A percentile compares a stretch with the other conserved stretches of the same genome.
Conservation (phyloP, 2,329 filamentous ascomycete genomes). For the Didymella lethalis region DNA sequence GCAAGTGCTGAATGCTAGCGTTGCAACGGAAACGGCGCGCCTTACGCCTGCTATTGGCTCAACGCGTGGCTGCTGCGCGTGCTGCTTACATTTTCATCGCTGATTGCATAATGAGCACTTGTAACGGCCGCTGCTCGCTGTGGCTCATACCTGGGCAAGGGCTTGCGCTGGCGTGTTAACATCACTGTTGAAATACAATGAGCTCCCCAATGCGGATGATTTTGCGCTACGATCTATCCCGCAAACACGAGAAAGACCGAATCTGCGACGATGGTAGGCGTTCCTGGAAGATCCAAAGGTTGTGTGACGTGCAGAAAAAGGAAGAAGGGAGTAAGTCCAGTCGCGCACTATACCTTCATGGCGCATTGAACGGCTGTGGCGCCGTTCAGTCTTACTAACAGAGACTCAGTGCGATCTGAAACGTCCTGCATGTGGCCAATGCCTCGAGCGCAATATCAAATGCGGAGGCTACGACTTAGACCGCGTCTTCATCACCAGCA, state of each 20-base stretch:
- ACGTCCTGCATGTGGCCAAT: constrained; percentile 68
- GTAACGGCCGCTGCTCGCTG: neutral
- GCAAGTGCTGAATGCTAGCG: neutral
- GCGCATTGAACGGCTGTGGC: neutral
- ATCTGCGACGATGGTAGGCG: constrained; percentile 30
- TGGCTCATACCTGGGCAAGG: neutral
- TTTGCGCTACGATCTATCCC: constrained; percentile 24
- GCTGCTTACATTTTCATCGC: neutral
- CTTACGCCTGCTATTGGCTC: constrained; percentile 9
- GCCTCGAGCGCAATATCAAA: constrained; percentile 62
- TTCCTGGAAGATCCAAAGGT: constrained; percentile 46
- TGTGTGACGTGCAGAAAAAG: constrained; percentile 48
- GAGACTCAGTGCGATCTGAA: constrained; percentile 66
- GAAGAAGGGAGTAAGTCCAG: constrained; percentile 63
- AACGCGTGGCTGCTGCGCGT: neutral
- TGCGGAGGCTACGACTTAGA: constrained; percentile 72
- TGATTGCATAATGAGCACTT: constrained; percentile 4
- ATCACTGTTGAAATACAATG: constrained; percentile 3
- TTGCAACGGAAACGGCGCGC: neutral
- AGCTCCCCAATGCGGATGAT: constrained; percentile 27
- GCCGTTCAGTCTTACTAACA: constrained; percentile 1
- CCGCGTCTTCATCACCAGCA: constrained; percentile 64
- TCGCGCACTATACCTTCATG: neutral
- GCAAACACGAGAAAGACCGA: neutral
- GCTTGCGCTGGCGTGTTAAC: neutral